Evolutionary conservation across 177 flowering plant species (phyloP).

Genomic region (Vitis hybrid): DNA sequence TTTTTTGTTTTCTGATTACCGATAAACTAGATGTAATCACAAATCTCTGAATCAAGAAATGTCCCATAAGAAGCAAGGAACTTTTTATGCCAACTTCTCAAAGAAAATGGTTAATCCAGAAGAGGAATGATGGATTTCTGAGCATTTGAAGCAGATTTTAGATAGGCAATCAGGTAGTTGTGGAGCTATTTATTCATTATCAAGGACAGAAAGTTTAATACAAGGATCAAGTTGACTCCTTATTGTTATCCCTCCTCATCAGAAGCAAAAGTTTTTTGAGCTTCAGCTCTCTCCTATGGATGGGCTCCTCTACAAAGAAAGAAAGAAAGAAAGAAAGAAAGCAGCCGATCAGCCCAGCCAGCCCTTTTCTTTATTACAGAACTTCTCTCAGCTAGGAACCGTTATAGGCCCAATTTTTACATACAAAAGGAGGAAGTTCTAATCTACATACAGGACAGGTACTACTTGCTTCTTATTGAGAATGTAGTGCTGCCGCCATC

Average conservation of each 20-base stretch:
- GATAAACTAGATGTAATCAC: no score
- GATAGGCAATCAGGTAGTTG: no score
- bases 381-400: not conserved
- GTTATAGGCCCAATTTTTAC: not conserved
- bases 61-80: no score
- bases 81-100: no score
- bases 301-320: not conserved
- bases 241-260: no score
- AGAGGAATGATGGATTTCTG: no score
- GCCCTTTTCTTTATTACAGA: not conserved
- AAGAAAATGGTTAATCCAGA: not conserved
- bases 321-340: not conserved
- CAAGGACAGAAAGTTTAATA: not conserved
- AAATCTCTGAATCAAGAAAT: no score
- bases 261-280: not conserved
- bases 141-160: no score
- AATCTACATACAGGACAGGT: not conserved
- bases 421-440: not conserved
- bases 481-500: conserved; percentile 7
- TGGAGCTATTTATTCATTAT: not conserved
- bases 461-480: conserved; percentile 1
- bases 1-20: no score
- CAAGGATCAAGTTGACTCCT: not conserved
- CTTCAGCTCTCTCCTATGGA: no score
- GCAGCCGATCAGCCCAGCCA: not conserved